Conservation (phyloP, 345 rosid species). For the Carallia pectinifolia region DNA sequence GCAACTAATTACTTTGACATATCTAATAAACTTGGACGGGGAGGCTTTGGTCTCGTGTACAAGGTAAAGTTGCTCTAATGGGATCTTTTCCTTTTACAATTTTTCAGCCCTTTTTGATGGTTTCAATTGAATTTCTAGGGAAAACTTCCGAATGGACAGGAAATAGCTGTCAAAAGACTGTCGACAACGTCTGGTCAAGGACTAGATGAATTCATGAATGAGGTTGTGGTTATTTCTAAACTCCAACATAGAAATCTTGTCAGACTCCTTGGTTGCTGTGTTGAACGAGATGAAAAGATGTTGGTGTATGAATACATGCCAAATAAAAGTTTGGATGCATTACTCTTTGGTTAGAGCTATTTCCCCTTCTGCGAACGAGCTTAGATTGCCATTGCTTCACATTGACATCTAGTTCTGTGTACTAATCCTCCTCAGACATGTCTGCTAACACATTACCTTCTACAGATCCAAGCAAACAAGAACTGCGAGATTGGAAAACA, state of each 20-base stretch:
- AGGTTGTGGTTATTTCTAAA: constrained; percentile 13
- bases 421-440: no score
- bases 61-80: constrained; percentile 2
- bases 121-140: constrained; percentile 9
- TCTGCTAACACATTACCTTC: no score
- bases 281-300: constrained; percentile 18
- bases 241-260: constrained; percentile 29
- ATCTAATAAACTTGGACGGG: constrained; percentile 24
- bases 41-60: constrained; percentile 30
- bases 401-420: no score
- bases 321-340: constrained; percentile 23
- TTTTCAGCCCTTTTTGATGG: background rate
- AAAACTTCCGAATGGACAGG: constrained; percentile 9
- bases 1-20: constrained; percentile 16
- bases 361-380: no score
- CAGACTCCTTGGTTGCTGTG: constrained; percentile 20
- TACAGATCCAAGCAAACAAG: background rate
- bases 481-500: constrained; percentile 12
- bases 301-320: constrained; percentile 24
- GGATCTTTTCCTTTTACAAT: background rate
- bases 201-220: constrained; percentile 16
- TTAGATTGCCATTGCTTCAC: no score
- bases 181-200: constrained; percentile 25
- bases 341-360: constrained; percentile 17
- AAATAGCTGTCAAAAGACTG: constrained; percentile 28